Base-by-base conservation (phyloP, 1,139 yeast species). In the Suhomyces kunorum region DNA sequence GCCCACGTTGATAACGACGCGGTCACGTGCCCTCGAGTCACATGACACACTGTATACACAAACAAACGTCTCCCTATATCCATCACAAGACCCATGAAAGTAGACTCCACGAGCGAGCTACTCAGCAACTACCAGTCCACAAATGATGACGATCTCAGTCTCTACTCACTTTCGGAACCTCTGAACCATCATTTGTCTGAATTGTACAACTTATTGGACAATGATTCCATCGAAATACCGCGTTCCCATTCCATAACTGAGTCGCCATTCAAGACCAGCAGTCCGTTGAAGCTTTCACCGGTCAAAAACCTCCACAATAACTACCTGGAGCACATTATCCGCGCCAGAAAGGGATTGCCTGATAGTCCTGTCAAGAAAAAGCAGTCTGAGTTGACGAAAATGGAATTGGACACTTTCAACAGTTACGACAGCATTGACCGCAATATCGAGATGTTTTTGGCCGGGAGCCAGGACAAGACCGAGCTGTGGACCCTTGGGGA, bases 311-410 rank as follows among this genome's bases (percentile, higher is more conserved):
- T 50, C 23, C 42, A 42, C 24, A 54, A 51, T 36, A 61, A 56
- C 33, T 58, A 56, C 38, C 54, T 44, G 42, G 58, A 53, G 19
- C 53, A 53, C 28, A 28, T 57, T 9, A 38, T 39, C 25, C 37
- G 52, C 8, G 52, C 47, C 32, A 40, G 61, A 34, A 38, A 44
- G 7, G 48, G 49, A 1, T 43, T 44, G 16, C 38, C 48, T 14
- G 43, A 43, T n/a, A 48, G 52, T 36, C 56, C 54, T 7, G 37
- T 42, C 23, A 51, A 43, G 37, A 43, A 28, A 20, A 40, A 19
- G 37, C 25, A 30, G 22, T 25, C 31, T 8, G 40, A 32, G 19
- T 27, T 23, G n/a, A 20, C 38, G 7, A 23, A 24, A 6, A 8
- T 34, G 14, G 36, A 38, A 5, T 39, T 48, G 0, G 50, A 48